Conservation (phyloP, 1,284 basidiomycete species). For the Sparassis latifolia region DNA sequence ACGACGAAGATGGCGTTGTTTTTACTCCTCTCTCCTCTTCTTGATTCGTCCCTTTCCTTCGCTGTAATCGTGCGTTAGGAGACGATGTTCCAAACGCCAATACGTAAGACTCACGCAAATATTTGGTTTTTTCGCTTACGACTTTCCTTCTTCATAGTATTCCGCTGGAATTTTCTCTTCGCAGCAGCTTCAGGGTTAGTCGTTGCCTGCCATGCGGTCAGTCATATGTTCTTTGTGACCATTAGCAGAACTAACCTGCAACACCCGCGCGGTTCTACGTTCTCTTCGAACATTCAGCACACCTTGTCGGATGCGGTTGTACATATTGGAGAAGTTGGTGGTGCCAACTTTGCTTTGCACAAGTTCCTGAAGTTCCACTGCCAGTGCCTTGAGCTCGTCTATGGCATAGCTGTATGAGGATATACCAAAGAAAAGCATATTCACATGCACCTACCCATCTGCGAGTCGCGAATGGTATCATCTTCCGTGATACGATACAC, state of each 20-base stretch:
- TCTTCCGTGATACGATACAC: conserved; percentile 86
- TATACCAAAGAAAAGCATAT: background rate
- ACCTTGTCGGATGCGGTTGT: conserved; percentile 75
- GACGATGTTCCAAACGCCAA: background rate
- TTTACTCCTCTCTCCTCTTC: conserved; percentile 16
- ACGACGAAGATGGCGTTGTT: no score
- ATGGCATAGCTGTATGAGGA: background rate
- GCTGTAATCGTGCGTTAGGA: conserved; percentile 10
- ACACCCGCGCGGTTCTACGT: conserved; percentile 59
- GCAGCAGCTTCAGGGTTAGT: conserved; percentile 75
- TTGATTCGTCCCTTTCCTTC: conserved; percentile 23
- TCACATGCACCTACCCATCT: conserved; percentile 58
- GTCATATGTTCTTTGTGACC: no score
- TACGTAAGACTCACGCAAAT: conserved; percentile 43
- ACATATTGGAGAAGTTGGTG: conserved; percentile 72
- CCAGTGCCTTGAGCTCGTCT: conserved; percentile 84
- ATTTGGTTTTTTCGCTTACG: conserved; percentile 67
- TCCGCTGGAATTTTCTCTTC: conserved; percentile 64
- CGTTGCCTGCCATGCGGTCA: conserved; percentile 35
- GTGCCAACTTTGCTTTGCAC: conserved; percentile 84
- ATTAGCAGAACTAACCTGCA: conserved; percentile 38
- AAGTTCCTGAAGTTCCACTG: conserved; percentile 83
- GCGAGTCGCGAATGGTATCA: conserved; percentile 68
- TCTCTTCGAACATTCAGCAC: conserved; percentile 66
- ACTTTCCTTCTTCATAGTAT: conserved; percentile 72